Conservation (phyloP, 2,329 filamentous ascomycete species). For the Fusarium compactum region DNA sequence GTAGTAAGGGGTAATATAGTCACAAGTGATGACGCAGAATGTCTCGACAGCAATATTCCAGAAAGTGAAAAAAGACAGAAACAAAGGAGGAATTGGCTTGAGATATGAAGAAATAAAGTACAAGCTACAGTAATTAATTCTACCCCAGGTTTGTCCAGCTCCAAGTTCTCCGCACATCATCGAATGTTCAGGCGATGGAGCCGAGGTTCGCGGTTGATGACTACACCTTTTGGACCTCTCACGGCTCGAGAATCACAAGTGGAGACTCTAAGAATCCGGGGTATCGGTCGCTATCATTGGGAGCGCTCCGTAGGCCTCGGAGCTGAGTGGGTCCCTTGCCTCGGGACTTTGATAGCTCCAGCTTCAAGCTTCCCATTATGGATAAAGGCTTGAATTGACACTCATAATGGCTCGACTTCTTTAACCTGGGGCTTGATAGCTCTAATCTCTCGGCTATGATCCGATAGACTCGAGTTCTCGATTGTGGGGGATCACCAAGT, state of each 20-base stretch:
- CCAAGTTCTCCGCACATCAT: constrained; percentile 47
- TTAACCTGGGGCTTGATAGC: neutral
- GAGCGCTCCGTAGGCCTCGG: constrained; percentile 39
- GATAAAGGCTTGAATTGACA: constrained; percentile 2
- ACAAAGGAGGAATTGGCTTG: neutral
- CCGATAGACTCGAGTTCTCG: neutral
- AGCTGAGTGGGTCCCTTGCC: constrained; percentile 30
- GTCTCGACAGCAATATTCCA: constrained; percentile 1
- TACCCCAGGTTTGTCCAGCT: constrained; percentile 37
- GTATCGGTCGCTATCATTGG: constrained; percentile 34
- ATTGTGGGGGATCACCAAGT: neutral
- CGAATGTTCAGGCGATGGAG: constrained; percentile 37
- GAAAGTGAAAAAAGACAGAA: neutral
- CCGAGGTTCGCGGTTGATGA: constrained; percentile 45
- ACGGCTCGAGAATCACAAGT: constrained; percentile 17
- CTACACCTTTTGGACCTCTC: constrained; percentile 25
- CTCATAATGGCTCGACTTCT: constrained; percentile 3
- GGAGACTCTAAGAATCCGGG: constrained; percentile 42
- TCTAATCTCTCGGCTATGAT: neutral
- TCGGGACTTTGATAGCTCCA: constrained; percentile 25
- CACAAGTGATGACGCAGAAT: neutral
- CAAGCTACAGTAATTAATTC: constrained; percentile 12
- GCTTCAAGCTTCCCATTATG: constrained; percentile 17
- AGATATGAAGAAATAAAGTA: constrained; percentile 29
- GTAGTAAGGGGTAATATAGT: constrained; percentile 11